phyloP scores from a whole-genome alignment of 2,329 filamentous ascomycete genomes.

The Stagonosporopsis chrysanthemi region DNA sequence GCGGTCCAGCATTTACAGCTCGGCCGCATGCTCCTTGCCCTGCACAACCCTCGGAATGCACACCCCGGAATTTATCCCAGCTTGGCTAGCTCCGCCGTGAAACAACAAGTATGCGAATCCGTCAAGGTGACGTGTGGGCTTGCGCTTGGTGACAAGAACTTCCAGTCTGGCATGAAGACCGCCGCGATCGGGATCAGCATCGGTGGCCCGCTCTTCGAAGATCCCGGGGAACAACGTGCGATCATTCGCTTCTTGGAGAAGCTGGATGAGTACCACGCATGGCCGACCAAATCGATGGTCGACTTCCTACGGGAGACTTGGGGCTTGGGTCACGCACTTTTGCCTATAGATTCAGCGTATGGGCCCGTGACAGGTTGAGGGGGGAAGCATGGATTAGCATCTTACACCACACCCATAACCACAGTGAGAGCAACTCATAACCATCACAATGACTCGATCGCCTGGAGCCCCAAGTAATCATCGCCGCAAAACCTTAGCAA shows the following conservation, averaged over 20 bases:
- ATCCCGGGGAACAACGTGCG: neutral
- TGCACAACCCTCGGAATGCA: neutral
- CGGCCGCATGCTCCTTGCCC: slow-evolving; percentile 2
- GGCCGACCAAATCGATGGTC: neutral
- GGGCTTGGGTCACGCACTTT: neutral
- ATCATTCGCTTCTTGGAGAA: neutral
- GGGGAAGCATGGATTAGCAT: no score
- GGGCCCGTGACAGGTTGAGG: no score
- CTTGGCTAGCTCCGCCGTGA: neutral
- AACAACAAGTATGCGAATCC: neutral
- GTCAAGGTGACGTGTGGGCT: neutral
- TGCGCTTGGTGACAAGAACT: neutral
- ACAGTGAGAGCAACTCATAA: no score
- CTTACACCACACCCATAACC: no score
- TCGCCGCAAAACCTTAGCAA: no score
- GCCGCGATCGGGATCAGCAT: slow-evolving; percentile 1
- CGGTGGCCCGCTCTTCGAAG: neutral
- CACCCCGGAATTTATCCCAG: neutral
- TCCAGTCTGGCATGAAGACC: neutral
- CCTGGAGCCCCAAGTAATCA: no score
- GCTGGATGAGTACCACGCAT: neutral
- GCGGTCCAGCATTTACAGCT: slow-evolving; percentile 3
- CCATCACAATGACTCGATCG: no score
- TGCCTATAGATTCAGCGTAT: no score
- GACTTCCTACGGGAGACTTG: neutral